Percentiles rank a stretch among this genome's conserved stretches.
phyloP scores from a whole-genome alignment of 176 grass and related monocot genomes.

The Rhipidocladum racemiflorum region DNA sequence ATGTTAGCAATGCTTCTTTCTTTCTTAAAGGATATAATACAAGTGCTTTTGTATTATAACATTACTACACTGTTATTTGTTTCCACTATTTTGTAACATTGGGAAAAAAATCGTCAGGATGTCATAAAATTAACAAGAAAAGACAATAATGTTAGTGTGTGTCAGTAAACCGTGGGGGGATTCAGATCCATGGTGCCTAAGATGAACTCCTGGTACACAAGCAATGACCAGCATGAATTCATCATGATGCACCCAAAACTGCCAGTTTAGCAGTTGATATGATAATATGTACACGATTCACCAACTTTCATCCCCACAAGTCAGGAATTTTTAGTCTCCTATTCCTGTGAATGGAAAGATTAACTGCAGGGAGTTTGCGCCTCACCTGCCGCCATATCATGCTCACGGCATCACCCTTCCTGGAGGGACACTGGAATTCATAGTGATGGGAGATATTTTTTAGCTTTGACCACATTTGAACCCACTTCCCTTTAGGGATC shows the following conservation, averaged over 20 bases:
- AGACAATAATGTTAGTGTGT: neutral
- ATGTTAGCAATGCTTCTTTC: neutral
- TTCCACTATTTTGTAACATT: constrained; percentile 13
- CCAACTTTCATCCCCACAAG: constrained; percentile 59
- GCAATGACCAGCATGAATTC: neutral
- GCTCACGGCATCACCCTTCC: constrained; percentile 74
- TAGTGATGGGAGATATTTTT: constrained; percentile 72
- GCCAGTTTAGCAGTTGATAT: neutral
- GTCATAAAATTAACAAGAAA: neutral
- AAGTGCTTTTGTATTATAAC: constrained; percentile 26
- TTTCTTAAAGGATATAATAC: constrained; percentile 14
- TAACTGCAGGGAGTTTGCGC: constrained; percentile 68
- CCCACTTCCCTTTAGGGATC: constrained; percentile 64
- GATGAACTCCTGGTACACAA: constrained; percentile 21
- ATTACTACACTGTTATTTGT: constrained; percentile 11
- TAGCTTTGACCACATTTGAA: constrained; percentile 69
- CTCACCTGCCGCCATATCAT: constrained; percentile 84
- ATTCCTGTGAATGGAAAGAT: constrained; percentile 66
- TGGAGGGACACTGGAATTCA: constrained; percentile 68
- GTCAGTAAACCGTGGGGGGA: neutral
- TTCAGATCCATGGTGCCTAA: neutral
- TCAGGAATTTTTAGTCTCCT: constrained; percentile 81
- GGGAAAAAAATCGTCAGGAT: neutral
- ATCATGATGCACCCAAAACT: neutral
- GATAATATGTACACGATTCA: constrained; percentile 26